Base-by-base conservation (phyloP, 2,329 filamentous ascomycete genomes). In the Cladosporium phlei region DNA sequence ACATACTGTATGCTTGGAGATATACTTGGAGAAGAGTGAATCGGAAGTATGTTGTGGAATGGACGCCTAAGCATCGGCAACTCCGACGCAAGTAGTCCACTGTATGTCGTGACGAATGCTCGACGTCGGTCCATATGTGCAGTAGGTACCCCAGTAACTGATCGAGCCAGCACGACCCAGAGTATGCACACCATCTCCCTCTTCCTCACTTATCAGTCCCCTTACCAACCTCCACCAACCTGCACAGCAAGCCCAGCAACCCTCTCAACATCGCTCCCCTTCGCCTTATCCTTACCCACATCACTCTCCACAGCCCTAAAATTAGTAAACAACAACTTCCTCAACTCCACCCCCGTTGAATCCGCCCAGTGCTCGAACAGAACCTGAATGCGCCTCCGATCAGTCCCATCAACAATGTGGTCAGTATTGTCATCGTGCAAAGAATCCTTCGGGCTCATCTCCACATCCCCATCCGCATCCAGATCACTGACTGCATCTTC, bases 291-390 rank as follows among this genome's bases (percentile, higher is more conserved):
- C 70, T 93, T 95, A 40, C 93, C 93, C 33, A 98, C 88, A 64
- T 97, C 88, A 69, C 91, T 96, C 59, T 96, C 83, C 17, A 98
- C 91, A 67, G 90, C 84, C 52, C 93, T 82, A 71, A 88, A 98
- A 42, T 82, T 94, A 48, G 93, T 98, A 66, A 85, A 87, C 48
- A 82, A 80, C 60, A 98, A 71, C 63, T 77, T 87, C 51, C 83
- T 79, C 60, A 86, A 69, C 20, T 79, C 75, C 54, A 95, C 80
- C 44, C 79, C 80, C 46, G 88, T 90, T 51, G 83, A 70, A 19
- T 71, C 62, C 14, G 83, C 77, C 93, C 93, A 98, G 66, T 91
- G 80, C 53, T 74, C 70, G 59, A 97, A 72, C 57, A 82, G 77
- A 63, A 79, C 74, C 66, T 80, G 79, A 59, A 94, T 77, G 58